Evolutionary conservation across 164 flowering plant genomes (phyloP), one percentile per base, ranked within the genome.

Genomic region (Dillenia turbinata): DNA sequence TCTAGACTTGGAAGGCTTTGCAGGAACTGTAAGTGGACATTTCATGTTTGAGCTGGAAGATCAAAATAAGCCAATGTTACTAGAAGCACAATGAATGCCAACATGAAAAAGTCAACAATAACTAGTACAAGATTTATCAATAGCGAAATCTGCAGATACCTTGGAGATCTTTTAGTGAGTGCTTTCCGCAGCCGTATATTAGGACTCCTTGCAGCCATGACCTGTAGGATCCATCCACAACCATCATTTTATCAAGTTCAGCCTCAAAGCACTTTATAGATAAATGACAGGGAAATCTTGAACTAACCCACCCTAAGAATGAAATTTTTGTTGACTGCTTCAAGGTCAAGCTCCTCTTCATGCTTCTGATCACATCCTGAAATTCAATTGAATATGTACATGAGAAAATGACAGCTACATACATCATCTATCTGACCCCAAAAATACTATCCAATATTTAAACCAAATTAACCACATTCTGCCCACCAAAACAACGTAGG

Each of bases 151-250:
- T 9, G 15, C 10, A 56, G 59, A 49, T 74, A 85, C 96, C 86
- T 79, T 22, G 72, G 43, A 61, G 71, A 70, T 63, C 69, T 77
- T 66, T 73, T 72, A 49, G 44, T 72, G n/a, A 85, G 64, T 9
- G 77, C 75, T 69, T 70, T 87, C 24, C 74, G 73, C 51, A 84
- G 78, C 59, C 73, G 66, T 17, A 89, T 65, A 69, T 89, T 87
- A 48, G 98, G 96, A 69, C 98, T 94, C 62, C 97, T 86, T 14
- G 98, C 96, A 15, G 97, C 98, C 96, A 94, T 89, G 9, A 88
- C 96, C 98, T 92, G 79, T 47, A 59, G 13, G 15, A 49, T 47
- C 52, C 47, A 49, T 47, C 52, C 47, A 56, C 14, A 9, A 40
- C 8, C 24, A 44, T 60, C 51, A 65, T n/a, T 6, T 60, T 33